Evolutionary conservation across 148 eudicot genomes (phyloP), one percentile per base, ranked within the genome.

Genomic region (Simmondsia chinensis): DNA sequence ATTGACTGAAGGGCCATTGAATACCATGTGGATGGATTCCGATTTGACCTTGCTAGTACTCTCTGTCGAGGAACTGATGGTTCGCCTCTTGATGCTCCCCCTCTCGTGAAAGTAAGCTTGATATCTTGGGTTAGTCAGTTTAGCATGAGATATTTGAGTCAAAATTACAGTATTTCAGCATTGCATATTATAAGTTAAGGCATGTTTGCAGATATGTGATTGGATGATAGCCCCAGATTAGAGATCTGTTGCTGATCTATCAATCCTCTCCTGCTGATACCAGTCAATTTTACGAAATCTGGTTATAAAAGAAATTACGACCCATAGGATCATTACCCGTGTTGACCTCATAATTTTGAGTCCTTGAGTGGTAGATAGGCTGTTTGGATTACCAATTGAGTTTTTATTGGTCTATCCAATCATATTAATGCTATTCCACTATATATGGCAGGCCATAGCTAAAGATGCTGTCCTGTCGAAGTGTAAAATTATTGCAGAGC

Each of bases 31-130:
- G 99, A 93, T 71, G 99, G 99, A 60, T 93, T 93, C 61, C 87
- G 99, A 48, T 93, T 93, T 48, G 99, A 93, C 64, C 94, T 93
- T 46, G 80, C 99, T n/a, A 86, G 96, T 68, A 82, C 71, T 50
- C 96, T 93, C 58, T 93, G 99, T 71, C 87, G 99, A 65, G 96
- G 91, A 65, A 63, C 82, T 43, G 91, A 93, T 77, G 99, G 99
- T 72, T 74, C 72, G 59, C 96, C 94, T 4, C 89, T 93, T 43
- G 51, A 37, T 69, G 79, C 96, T 61, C 99, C 99, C 17, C 99
- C 99, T 20, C 56, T 93, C 54, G 62, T 93, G 46, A 72, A 66
- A 73, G 99, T 93, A 67, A 73, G 72, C 43, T 10, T 14, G 5
- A 4, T 45, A 15, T 26, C 14, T 11, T 28, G 31, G 9, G 9